A percentile compares a stretch with the other conserved stretches of the same genome.
Evolutionary conservation across 1,139 yeast genomes (phyloP).

Genomic region (Saccharomyces hybrid): DNA sequence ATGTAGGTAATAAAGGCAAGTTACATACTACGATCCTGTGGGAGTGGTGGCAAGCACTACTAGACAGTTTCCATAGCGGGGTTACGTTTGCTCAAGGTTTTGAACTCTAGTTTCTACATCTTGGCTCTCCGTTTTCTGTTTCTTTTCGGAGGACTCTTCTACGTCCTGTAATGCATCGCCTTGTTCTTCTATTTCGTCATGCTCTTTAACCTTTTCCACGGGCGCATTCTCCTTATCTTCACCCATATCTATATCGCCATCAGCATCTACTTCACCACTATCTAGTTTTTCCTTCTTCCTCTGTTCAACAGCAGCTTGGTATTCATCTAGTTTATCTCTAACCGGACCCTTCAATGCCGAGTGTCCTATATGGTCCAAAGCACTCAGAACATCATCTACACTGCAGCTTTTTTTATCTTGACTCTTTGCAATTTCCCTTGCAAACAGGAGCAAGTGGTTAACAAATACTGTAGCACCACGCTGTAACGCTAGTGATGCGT

Average conservation of each 20-base stretch:
- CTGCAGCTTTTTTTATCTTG: conserved; percentile 53
- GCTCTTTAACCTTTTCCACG: conserved; percentile 5
- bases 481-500: conserved; percentile 58
- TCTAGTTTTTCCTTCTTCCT: conserved; percentile 16
- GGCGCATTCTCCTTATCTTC: conserved; percentile 9
- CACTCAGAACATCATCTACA: conserved; percentile 56
- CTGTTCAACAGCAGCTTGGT: conserved; percentile 23
- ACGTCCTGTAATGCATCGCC: neutral
- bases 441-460: conserved; percentile 55
- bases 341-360: conserved; percentile 34
- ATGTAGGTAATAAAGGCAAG: neutral
- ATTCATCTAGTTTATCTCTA: conserved; percentile 24
- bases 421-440: conserved; percentile 46
- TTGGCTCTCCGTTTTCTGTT: conserved; percentile 5
- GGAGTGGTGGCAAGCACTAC: neutral
- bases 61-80: neutral
- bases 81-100: neutral
- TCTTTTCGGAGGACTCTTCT: conserved; percentile 4
- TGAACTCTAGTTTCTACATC: neutral
- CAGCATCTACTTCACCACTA: conserved; percentile 17
- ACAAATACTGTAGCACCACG: conserved; percentile 69
- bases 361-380: conserved; percentile 49
- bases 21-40: neutral
- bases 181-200: conserved; percentile 4
- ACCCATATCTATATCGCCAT: conserved; percentile 11